Base-by-base conservation (phyloP, 306 rosid species). In the Parietaria judaica region DNA sequence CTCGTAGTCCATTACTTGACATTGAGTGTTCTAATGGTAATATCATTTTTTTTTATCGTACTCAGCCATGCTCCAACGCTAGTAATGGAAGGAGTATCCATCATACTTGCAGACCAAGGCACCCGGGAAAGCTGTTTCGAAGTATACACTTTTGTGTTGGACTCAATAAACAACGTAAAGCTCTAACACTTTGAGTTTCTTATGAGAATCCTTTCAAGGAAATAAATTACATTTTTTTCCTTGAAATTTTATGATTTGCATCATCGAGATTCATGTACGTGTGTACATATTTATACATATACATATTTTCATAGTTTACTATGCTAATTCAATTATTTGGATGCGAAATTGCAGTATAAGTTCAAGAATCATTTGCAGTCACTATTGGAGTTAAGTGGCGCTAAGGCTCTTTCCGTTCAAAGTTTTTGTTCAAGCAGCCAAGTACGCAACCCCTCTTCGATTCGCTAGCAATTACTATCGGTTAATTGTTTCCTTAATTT, bases 111-210 rank as follows among this genome's bases (percentile, higher is more conserved):
- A 54, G 89, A 87, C 37, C 86, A 86, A 31, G 78, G 70, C 70
- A 66, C 71, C 61, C 96, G 96, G 17, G 94, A 80, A 72, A 76
- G 72, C 69, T 85, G 95, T 82, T 77, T 91, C 71, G 78, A 73
- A 58, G 91, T 84, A 75, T 87, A 83, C 68, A 81, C 83, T 4
- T 85, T 87, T 78, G 70, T 87, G 76, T 75, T 91, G 79, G 95
- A 81, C 63, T 72, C 78, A 13, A 66, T 61, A 65, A 65, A 79
- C 50, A 68, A 55, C 87, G 97, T 91, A 80, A 59, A 55, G 51
- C 70, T 57, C 34, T 48, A 63, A 51, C 58, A n/a, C 57, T 68
- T 61, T 65, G 7, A 31, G 7, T 8, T 51, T n/a, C 23, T 11
- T n/a, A n/a, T n/a, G n/a, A n/a, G n/a, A n/a, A n/a, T n/a, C n/a